phyloP scores from a whole-genome alignment of 805 yeast species.

The Cyberlindnera americana region DNA sequence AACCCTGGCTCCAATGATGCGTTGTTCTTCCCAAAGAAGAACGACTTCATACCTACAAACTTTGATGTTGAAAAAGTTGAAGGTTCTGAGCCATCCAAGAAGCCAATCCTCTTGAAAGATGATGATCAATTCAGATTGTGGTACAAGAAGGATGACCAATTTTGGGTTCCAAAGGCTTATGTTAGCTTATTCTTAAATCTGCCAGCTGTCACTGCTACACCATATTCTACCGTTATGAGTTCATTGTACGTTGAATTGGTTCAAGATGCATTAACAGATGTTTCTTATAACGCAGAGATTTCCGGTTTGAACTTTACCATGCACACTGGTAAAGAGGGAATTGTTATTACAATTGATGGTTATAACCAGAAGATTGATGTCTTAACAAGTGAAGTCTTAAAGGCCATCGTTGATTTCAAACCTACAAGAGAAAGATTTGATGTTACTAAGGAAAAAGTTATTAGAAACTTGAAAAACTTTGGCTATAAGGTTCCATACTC shows the following conservation, averaged over 20 bases:
- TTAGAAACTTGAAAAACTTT: conserved; percentile 62
- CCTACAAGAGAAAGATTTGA: conserved; percentile 59
- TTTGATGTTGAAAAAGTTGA: conserved; percentile 54
- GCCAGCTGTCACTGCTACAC: conserved; percentile 60
- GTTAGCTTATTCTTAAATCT: conserved; percentile 61
- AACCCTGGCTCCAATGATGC: conserved; percentile 30
- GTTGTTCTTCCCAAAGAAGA: conserved; percentile 65
- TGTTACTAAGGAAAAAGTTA: conserved; percentile 58
- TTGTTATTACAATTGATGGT: conserved; percentile 67
- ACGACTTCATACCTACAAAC: conserved; percentile 78
- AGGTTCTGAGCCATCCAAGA: conserved; percentile 35
- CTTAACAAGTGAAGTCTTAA: conserved; percentile 58
- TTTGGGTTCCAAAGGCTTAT: conserved; percentile 83
- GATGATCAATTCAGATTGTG: conserved; percentile 58
- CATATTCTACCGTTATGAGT: conserved; percentile 54
- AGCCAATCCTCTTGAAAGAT: conserved; percentile 60
- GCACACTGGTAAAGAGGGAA: conserved; percentile 62
- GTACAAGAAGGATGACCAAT: conserved; percentile 88
- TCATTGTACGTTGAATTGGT: conserved; percentile 65
- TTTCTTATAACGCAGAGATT: conserved; percentile 77
- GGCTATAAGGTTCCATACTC: conserved; percentile 73
- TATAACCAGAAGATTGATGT: conserved; percentile 76
- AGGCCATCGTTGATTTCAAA: conserved; percentile 46
- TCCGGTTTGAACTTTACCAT: conserved; percentile 69
- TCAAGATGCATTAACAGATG: conserved; percentile 70